These are phyloP conservation scores for Helminthosporium solani DNA, from an alignment of 2,329 filamentous ascomycete species.

Conservation along the genomic window DNA sequence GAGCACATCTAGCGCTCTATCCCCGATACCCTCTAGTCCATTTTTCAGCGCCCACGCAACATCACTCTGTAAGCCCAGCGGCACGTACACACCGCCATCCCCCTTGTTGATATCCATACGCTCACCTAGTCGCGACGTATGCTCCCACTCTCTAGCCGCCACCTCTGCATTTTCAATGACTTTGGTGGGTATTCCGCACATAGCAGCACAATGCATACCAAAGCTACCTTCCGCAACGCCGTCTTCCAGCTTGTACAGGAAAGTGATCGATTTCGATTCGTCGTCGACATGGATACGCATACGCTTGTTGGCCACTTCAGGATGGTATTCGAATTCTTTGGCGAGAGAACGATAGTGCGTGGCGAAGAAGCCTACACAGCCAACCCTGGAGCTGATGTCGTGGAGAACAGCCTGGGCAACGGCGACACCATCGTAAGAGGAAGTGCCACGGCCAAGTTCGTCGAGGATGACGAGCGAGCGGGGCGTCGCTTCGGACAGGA, in stretches of 20 bases:
- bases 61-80: slow-evolving; percentile 84
- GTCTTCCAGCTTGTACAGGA: slow-evolving; percentile 89
- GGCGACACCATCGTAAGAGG: slow-evolving; percentile 92
- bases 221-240: slow-evolving; percentile 96
- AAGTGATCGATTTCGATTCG: slow-evolving; percentile 80
- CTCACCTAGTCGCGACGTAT: slow-evolving; percentile 86
- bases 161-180: slow-evolving; percentile 86
- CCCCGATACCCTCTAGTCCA: slow-evolving; percentile 45
- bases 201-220: slow-evolving; percentile 97
- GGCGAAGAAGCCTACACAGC: slow-evolving; percentile 93
- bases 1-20: slow-evolving; percentile 58
- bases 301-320: slow-evolving; percentile 79
- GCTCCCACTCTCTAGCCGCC: slow-evolving; percentile 90
- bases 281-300: slow-evolving; percentile 97
- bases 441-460: slow-evolving; percentile 91
- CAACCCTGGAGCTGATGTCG: slow-evolving; percentile 88
- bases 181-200: slow-evolving; percentile 87
- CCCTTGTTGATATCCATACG: slow-evolving; percentile 71
- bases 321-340: slow-evolving; percentile 84
- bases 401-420: slow-evolving; percentile 97
- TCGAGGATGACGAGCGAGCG: slow-evolving; percentile 95
- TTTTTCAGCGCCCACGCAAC: slow-evolving; percentile 73
- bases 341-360: slow-evolving; percentile 96
- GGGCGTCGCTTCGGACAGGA: slow-evolving; percentile 87
- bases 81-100: slow-evolving; percentile 76